A percentile compares a stretch with the other conserved stretches of the same genome.
phyloP scores from a whole-genome alignment of 805 yeast species.

The Ogataea salicorniae region DNA sequence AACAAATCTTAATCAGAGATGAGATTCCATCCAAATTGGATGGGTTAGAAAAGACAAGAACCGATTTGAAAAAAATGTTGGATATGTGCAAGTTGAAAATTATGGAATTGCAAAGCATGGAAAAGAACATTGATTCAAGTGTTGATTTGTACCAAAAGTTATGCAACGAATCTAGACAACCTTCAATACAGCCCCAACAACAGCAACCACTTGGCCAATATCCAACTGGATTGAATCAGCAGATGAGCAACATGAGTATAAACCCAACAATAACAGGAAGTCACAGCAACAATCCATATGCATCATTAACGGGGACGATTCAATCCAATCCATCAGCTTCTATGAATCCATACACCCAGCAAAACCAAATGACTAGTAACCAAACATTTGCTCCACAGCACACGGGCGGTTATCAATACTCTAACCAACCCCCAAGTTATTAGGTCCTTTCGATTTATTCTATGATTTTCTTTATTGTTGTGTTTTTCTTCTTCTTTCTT shows the following conservation, averaged over 20 bases:
- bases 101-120: slow-evolving; percentile 70
- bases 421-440: no score
- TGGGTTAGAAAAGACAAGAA: slow-evolving; percentile 65
- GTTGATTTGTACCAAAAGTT: slow-evolving; percentile 64
- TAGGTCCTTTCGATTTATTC: no score
- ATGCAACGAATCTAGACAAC: slow-evolving; percentile 17
- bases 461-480: no score
- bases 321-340: no score
- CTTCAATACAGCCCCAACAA: slow-evolving; percentile 9
- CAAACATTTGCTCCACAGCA: no score
- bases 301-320: no score
- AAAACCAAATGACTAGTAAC: no score
- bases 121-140: slow-evolving; percentile 66
- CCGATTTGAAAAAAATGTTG: slow-evolving; percentile 65
- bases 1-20: slow-evolving; percentile 45
- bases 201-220: slow-evolving; percentile 7
- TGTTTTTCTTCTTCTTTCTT: no score
- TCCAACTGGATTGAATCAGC: slow-evolving; percentile 5
- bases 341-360: no score
- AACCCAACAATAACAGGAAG: slow-evolving; percentile 9
- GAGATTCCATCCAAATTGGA: slow-evolving; percentile 69
- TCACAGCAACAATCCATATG: slow-evolving; percentile 2
- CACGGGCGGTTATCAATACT: no score
- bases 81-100: slow-evolving; percentile 74
- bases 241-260: slow-evolving; percentile 2